Percentiles rank a stretch among this genome's conserved stretches.
Evolutionary conservation across 306 rosid species (phyloP).

Genomic region (Chamaecrista fasciculata): DNA sequence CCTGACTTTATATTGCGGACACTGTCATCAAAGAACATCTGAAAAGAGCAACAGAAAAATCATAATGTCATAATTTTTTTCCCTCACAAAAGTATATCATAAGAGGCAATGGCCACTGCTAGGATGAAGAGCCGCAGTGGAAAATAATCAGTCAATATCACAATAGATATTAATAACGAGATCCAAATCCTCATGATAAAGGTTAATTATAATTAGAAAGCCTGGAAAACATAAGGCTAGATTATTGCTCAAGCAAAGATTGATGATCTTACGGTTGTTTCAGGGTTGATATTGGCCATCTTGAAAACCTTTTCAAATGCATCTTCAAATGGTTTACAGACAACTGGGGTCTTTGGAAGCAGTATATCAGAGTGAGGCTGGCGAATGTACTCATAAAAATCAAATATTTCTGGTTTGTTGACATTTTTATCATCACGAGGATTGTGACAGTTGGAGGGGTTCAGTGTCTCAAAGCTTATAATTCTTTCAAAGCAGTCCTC

Average conservation of each 20-base stretch:
- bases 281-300: constrained; percentile 65
- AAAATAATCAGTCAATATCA: not conserved
- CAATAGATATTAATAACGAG: not conserved
- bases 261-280: constrained; percentile 56
- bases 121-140: not conserved
- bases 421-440: constrained; percentile 28
- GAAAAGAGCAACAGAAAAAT: not conserved
- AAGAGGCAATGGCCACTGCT: not conserved
- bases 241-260: not conserved
- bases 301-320: constrained; percentile 63
- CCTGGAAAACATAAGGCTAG: not conserved
- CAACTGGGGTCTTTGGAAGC: constrained; percentile 59
- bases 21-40: constrained; percentile 90
- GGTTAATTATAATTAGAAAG: not conserved
- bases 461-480: constrained; percentile 82
- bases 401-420: constrained; percentile 31
- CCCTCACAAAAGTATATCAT: not conserved
- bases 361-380: constrained; percentile 34
- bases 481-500: constrained; percentile 82
- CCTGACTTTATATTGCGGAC: constrained; percentile 60
- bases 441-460: constrained; percentile 30
- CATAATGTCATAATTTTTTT: not conserved
- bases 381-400: constrained; percentile 34
- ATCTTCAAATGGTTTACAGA: constrained; percentile 78
- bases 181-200: not conserved